Percentiles rank a stretch among this genome's conserved stretches.
These are phyloP conservation scores for Diaporthe sp. DNA, from an alignment of 2,329 filamentous ascomycete genomes.

Conservation along the genomic window DNA sequence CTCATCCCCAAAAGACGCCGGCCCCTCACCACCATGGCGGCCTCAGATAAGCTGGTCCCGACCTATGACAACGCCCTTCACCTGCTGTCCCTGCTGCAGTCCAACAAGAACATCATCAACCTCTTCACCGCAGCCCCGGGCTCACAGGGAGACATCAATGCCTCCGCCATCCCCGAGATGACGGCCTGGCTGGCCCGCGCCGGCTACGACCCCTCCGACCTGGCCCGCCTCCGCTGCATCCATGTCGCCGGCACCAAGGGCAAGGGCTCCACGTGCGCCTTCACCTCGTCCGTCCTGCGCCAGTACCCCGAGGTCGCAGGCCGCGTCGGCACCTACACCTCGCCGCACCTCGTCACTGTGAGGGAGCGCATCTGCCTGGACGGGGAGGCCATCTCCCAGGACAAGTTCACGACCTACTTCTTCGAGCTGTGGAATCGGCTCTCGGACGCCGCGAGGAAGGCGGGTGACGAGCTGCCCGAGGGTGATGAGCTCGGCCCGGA, in stretches of 20 bases:
- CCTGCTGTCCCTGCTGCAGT: conserved; percentile 80
- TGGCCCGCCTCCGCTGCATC: conserved; percentile 64
- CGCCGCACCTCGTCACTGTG: conserved; percentile 84
- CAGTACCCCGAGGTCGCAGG: conserved; percentile 47
- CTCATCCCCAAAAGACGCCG: background rate
- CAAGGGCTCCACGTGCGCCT: conserved; percentile 89
- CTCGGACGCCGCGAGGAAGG: conserved; percentile 49
- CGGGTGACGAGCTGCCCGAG: conserved; percentile 42
- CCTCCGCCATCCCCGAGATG: conserved; percentile 84
- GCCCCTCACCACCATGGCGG: conserved; percentile 24
- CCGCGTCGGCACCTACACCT: conserved; percentile 81
- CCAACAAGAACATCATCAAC: conserved; percentile 75
- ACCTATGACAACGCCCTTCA: conserved; percentile 75
- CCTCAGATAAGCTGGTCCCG: conserved; percentile 43
- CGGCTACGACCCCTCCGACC: conserved; percentile 70
- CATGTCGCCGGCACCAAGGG: conserved; percentile 96
- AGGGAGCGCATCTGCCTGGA: conserved; percentile 88
- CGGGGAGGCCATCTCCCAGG: conserved; percentile 74
- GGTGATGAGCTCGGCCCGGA: conserved; percentile 63
- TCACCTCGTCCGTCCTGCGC: conserved; percentile 81
- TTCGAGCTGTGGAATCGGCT: conserved; percentile 83
- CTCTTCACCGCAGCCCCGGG: conserved; percentile 60
- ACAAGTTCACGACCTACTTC: conserved; percentile 79
- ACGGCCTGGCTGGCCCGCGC: conserved; percentile 79
- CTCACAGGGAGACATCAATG: conserved; percentile 68